Conservation (phyloP, 768 basidiomycete species). For the Paxillus involutus region DNA sequence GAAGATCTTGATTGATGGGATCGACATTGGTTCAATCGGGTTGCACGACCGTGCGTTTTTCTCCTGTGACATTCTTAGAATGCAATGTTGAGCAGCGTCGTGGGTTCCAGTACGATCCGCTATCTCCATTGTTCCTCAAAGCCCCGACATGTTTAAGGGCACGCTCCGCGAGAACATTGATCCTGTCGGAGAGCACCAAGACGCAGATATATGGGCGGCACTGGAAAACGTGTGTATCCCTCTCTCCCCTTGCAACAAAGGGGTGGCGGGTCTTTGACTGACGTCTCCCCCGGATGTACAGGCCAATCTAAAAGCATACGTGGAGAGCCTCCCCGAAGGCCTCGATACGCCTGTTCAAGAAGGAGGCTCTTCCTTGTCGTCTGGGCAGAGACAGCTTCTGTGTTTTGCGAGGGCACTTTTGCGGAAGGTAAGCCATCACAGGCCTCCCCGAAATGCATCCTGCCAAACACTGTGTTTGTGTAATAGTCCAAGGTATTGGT, state of each 20-base stretch:
- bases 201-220: slow-evolving; percentile 86
- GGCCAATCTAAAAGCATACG: slow-evolving; percentile 68
- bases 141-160: slow-evolving; percentile 68
- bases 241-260: not conserved
- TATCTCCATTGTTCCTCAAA: slow-evolving; percentile 88
- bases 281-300: slow-evolving; percentile 23
- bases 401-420: slow-evolving; percentile 88
- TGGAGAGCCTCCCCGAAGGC: slow-evolving; percentile 64
- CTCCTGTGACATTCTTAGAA: too few relatives aligned
- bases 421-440: slow-evolving; percentile 50
- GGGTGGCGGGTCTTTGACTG: not conserved
- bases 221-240: slow-evolving; percentile 54
- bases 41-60: slow-evolving; percentile 49
- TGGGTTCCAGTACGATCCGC: slow-evolving; percentile 55
- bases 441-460: not conserved
- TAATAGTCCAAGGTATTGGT: slow-evolving; percentile 79
- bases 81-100: not conserved
- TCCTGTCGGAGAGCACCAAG: slow-evolving; percentile 71
- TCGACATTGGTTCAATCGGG: slow-evolving; percentile 77
- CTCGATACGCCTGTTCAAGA: slow-evolving; percentile 76
- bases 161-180: slow-evolving; percentile 87
- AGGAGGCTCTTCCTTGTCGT: slow-evolving; percentile 77
- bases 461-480: not conserved
- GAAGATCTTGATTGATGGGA: slow-evolving; percentile 67
- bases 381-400: slow-evolving; percentile 85